These are phyloP conservation scores for Apiospora marii DNA, from an alignment of 2,329 filamentous ascomycete genomes.

Conservation along the genomic window DNA sequence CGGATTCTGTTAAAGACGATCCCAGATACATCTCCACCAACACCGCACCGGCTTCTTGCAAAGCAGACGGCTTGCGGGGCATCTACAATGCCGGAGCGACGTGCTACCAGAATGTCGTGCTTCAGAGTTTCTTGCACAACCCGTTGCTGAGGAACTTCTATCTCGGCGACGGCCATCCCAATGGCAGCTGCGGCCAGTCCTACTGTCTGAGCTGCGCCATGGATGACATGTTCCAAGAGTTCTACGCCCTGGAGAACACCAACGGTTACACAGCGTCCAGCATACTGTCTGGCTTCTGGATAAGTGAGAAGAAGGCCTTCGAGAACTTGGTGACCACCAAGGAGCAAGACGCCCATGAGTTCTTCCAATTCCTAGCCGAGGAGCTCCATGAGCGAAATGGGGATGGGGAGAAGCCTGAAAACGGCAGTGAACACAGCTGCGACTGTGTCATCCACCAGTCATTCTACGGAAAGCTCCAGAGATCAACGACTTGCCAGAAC, in stretches of 20 bases:
- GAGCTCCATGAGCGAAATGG: slow-evolving; percentile 86
- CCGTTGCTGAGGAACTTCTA: slow-evolving; percentile 92
- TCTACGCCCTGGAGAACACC: slow-evolving; percentile 76
- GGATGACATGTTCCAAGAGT: slow-evolving; percentile 78
- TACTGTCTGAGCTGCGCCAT: slow-evolving; percentile 75
- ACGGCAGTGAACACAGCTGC: slow-evolving; percentile 70
- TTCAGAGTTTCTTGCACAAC: slow-evolving; percentile 94
- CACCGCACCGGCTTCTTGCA: slow-evolving; percentile 80
- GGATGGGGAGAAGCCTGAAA: slow-evolving; percentile 69
- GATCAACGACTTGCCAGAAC: slow-evolving; percentile 88
- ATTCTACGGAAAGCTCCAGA: slow-evolving; percentile 91
- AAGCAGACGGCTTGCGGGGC: slow-evolving; percentile 86
- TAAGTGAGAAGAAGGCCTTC: slow-evolving; percentile 76
- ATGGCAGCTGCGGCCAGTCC: slow-evolving; percentile 70
- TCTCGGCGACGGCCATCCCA: slow-evolving; percentile 87
- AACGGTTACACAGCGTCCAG: slow-evolving; percentile 91
- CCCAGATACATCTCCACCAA: slow-evolving; percentile 80
- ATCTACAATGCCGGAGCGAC: slow-evolving; percentile 99
- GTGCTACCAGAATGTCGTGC: slow-evolving; percentile 96
- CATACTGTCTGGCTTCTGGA: slow-evolving; percentile 90
- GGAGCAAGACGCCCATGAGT: slow-evolving; percentile 97
- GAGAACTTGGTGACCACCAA: slow-evolving; percentile 86
- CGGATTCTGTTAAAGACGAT: slow-evolving; percentile 72
- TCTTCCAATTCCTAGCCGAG: slow-evolving; percentile 94
- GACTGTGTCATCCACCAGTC: slow-evolving; percentile 93